Percentiles rank a stretch among this genome's conserved stretches.
These are phyloP conservation scores for Colletotrichum sp. DNA, from an alignment of 2,329 filamentous ascomycete species.

Conservation along the genomic window DNA sequence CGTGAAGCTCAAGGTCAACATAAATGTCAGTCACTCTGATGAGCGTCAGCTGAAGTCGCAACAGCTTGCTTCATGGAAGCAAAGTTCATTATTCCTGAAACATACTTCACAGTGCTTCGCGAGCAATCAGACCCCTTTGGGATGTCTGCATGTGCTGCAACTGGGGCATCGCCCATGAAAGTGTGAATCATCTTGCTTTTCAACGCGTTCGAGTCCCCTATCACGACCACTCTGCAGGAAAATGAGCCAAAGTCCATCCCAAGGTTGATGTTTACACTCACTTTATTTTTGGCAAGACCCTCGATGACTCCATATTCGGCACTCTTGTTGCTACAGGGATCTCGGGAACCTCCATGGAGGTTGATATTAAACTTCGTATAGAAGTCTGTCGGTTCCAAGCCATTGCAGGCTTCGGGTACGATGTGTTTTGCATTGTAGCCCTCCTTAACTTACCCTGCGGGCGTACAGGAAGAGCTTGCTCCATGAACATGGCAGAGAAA, in stretches of 20 bases:
- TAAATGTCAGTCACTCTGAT: background rate
- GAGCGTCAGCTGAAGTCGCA: background rate
- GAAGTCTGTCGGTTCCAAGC: background rate
- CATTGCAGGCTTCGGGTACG: background rate
- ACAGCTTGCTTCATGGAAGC: background rate
- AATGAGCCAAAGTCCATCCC: background rate
- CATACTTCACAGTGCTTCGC: background rate
- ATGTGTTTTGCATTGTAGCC: background rate
- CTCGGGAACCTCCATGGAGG: background rate
- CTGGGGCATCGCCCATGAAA: background rate
- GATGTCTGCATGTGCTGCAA: background rate
- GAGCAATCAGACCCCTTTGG: background rate
- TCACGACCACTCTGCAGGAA: background rate
- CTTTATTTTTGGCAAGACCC: background rate
- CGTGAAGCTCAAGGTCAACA: background rate
- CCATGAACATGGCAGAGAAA: background rate
- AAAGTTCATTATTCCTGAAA: rapidly evolving
- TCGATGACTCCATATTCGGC: background rate
- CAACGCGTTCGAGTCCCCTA: background rate
- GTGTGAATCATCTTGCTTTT: background rate
- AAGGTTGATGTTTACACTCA: background rate
- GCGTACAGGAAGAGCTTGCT: background rate
- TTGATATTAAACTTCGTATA: background rate
- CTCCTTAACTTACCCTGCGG: background rate
- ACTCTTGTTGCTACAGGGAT: background rate